A percentile compares a stretch with the other conserved stretches of the same genome.
These are phyloP conservation scores for Leishmania guyanensis DNA, from an alignment of 208 protist species.

Conservation along the genomic window DNA sequence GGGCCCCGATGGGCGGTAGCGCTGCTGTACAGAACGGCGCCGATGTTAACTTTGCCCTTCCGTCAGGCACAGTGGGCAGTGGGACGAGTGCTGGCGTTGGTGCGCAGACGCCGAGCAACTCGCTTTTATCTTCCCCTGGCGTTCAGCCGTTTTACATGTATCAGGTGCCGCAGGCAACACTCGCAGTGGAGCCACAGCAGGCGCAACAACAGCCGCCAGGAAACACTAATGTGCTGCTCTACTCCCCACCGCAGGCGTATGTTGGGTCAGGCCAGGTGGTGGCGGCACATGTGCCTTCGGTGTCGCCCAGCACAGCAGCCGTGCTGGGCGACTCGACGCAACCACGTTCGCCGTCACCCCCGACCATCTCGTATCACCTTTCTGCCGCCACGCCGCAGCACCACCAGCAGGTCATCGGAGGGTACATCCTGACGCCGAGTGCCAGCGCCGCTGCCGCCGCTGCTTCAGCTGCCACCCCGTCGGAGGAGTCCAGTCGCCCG, in stretches of 20 bases:
- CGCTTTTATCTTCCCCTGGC: slow-evolving; percentile 20
- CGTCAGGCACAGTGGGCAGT: background rate
- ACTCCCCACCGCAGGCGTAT: slow-evolving; percentile 21
- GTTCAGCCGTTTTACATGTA: slow-evolving; percentile 10
- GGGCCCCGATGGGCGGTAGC: background rate
- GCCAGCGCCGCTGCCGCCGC: background rate
- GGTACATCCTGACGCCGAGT: slow-evolving; percentile 12
- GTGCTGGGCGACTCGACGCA: background rate
- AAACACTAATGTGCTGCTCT: slow-evolving; percentile 7
- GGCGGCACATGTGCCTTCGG: background rate
- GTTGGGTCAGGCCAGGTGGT: background rate
- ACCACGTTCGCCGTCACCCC: background rate
- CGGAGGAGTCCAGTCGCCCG: slow-evolving; percentile 10
- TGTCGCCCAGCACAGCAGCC: background rate
- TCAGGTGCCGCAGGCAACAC: slow-evolving; percentile 3
- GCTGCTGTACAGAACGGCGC: background rate
- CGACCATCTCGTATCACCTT: background rate
- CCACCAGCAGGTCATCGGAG: slow-evolving; percentile 3
- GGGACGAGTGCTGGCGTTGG: background rate
- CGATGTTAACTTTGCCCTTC: background rate
- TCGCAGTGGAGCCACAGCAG: slow-evolving; percentile 4
- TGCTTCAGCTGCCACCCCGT: slow-evolving; percentile 5
- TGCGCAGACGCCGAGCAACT: background rate
- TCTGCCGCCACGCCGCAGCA: slow-evolving; percentile 6
- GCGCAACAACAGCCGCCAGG: slow-evolving; percentile 4